A percentile compares a stretch with the other conserved stretches of the same genome.
These are phyloP conservation scores for Thymus quinquecostatus DNA, from an alignment of 257 asterid species.

Conservation along the genomic window DNA sequence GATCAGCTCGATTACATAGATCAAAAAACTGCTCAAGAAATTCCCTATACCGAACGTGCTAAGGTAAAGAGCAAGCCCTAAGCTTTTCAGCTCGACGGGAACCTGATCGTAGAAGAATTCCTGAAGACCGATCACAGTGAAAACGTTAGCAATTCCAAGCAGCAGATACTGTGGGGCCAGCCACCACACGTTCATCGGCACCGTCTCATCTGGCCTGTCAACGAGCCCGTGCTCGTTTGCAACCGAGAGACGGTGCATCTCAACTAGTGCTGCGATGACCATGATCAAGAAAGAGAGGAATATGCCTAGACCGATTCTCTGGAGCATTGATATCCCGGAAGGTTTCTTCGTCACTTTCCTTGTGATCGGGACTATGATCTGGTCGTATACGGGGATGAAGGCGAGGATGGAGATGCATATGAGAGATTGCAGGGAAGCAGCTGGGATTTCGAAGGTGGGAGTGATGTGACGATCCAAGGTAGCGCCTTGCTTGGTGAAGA, in stretches of 20 bases:
- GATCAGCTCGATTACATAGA: constrained; percentile 35
- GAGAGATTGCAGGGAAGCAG: background rate
- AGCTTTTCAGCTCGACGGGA: constrained; percentile 45
- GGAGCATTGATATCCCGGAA: constrained; percentile 49
- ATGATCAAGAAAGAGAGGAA: background rate
- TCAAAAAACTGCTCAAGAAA: constrained; percentile 52
- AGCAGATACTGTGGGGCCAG: constrained; percentile 53
- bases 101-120: constrained; percentile 60
- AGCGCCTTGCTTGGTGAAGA: constrained; percentile 43
- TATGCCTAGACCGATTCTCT: constrained; percentile 46
- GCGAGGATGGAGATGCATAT: background rate
- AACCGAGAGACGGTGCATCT: constrained; percentile 39
- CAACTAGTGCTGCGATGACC: constrained; percentile 49
- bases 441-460: constrained; percentile 26
- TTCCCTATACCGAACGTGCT: constrained; percentile 53
- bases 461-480: constrained; percentile 36
- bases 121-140: constrained; percentile 54
- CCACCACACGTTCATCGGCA: constrained; percentile 68
- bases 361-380: constrained; percentile 41
- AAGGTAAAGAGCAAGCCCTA: constrained; percentile 20
- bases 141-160: constrained; percentile 45
- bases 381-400: constrained; percentile 44
- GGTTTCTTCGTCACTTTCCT: constrained; percentile 39
- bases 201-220: constrained; percentile 37
- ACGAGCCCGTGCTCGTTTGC: constrained; percentile 41